These are phyloP conservation scores for Aspergillus puulaauensis DNA, from an alignment of 2,329 filamentous ascomycete genomes.

Conservation along the genomic window DNA sequence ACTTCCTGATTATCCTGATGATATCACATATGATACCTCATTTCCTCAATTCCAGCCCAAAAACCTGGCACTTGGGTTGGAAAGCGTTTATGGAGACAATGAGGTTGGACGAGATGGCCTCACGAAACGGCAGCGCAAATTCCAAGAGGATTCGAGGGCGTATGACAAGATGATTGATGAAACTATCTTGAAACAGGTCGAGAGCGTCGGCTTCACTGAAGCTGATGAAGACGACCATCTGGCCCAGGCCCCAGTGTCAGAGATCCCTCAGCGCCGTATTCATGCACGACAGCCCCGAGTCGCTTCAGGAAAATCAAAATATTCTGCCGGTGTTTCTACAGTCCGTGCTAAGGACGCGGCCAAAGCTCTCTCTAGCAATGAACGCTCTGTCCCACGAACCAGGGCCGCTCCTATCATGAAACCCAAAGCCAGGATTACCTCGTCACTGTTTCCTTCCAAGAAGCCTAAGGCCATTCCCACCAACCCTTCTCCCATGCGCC, in stretches of 20 bases:
- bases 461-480: slow-evolving; percentile 46
- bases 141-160: slow-evolving; percentile 64
- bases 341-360: slow-evolving; percentile 43
- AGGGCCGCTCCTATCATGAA: slow-evolving; percentile 30
- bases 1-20: slow-evolving; percentile 46
- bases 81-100: slow-evolving; percentile 49
- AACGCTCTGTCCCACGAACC: slow-evolving; percentile 33
- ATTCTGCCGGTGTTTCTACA: slow-evolving; percentile 36
- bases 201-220: slow-evolving; percentile 62
- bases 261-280: slow-evolving; percentile 28
- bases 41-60: slow-evolving; percentile 54
- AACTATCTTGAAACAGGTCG: slow-evolving; percentile 65
- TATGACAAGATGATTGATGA: slow-evolving; percentile 65
- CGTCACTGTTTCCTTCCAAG: slow-evolving; percentile 32
- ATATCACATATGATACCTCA: slow-evolving; percentile 48
- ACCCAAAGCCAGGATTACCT: slow-evolving; percentile 38
- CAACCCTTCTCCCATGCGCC: slow-evolving; percentile 55
- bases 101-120: slow-evolving; percentile 56
- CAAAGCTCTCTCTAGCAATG: slow-evolving; percentile 34
- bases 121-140: slow-evolving; percentile 66
- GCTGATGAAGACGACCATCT: slow-evolving; percentile 52
- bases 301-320: slow-evolving; percentile 23
- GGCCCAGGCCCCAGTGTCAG: slow-evolving; percentile 34
- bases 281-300: slow-evolving; percentile 27
- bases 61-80: slow-evolving; percentile 54